These are phyloP conservation scores for Cyphellophora europaea DNA, from an alignment of 2,329 filamentous ascomycete species.

Conservation along the genomic window DNA sequence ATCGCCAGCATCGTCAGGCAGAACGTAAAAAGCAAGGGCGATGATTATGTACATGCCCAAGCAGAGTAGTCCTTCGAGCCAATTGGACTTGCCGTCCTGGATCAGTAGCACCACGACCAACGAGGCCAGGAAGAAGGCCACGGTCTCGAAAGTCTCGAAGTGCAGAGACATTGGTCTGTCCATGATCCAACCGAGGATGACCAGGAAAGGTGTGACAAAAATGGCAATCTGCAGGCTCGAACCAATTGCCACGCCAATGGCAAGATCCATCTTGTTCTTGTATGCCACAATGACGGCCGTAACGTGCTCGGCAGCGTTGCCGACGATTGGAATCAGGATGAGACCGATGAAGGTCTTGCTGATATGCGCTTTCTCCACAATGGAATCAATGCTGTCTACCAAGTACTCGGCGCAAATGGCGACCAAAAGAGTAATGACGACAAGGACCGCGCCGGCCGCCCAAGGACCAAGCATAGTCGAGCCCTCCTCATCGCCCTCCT, in stretches of 20 bases:
- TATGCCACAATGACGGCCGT: conserved; percentile 71
- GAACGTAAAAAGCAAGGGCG: conserved; percentile 39
- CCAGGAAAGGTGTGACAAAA: conserved; percentile 69
- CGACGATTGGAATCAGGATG: conserved; percentile 69
- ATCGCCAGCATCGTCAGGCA: conserved; percentile 33
- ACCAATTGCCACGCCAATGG: conserved; percentile 73
- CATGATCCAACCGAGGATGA: conserved; percentile 72
- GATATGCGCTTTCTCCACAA: conserved; percentile 61
- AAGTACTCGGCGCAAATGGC: conserved; percentile 68
- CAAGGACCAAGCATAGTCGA: conserved; percentile 51
- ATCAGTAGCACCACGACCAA: conserved; percentile 65
- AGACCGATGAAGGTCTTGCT: conserved; percentile 75
- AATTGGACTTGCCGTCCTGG: conserved; percentile 75
- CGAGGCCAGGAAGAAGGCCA: conserved; percentile 66
- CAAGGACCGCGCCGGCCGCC: conserved; percentile 56
- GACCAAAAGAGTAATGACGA: conserved; percentile 61
- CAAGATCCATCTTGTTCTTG: conserved; percentile 58
- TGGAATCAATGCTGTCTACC: conserved; percentile 64
- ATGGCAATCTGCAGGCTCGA: conserved; percentile 76
- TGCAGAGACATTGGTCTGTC: conserved; percentile 64
- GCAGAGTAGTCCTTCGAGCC: conserved; percentile 71
- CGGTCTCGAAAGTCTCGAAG: conserved; percentile 72
- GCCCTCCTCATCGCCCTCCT: conserved; percentile 24
- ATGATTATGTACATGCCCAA: conserved; percentile 42
- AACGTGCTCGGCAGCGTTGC: conserved; percentile 72